Evolutionary conservation across 2,329 filamentous ascomycete species (phyloP).

Genomic region (Elsinoe batatas): DNA sequence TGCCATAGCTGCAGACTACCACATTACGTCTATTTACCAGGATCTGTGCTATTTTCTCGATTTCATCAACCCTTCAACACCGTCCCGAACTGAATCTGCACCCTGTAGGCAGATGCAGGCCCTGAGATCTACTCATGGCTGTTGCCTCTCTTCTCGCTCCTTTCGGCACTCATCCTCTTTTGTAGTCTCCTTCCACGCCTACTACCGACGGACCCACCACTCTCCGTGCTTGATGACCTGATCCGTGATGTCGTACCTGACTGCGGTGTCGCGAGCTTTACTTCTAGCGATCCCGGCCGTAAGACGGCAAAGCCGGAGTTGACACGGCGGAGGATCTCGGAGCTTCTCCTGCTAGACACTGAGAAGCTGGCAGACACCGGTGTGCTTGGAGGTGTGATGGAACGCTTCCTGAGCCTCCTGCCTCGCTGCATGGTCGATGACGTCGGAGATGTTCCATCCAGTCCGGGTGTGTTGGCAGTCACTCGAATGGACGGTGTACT

Average conservation of each 20-base stretch:
- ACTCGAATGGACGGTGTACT: slow-evolving; percentile 4
- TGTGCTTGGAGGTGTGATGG: background rate
- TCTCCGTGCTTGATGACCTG: slow-evolving; percentile 11
- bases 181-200: slow-evolving; percentile 18
- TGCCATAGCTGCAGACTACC: background rate
- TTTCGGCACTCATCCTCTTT: slow-evolving; percentile 2
- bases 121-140: slow-evolving; percentile 7
- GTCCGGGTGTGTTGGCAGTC: background rate
- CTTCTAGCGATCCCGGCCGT: slow-evolving; percentile 24
- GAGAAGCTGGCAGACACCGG: slow-evolving; percentile 6
- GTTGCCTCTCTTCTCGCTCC: background rate
- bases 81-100: background rate
- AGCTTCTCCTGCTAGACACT: slow-evolving; percentile 9
- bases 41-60: background rate
- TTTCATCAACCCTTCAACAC: background rate
- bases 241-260: background rate
- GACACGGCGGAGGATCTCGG: slow-evolving; percentile 14
- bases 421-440: background rate
- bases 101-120: background rate
- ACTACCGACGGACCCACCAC: slow-evolving; percentile 18
- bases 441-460: background rate
- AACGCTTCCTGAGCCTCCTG: slow-evolving; percentile 3
- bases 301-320: slow-evolving; percentile 29
- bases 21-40: slow-evolving; percentile 1
- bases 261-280: background rate